Evolutionary conservation across 371 early-diverging fungal species (phyloP).

Genomic region (Mucor plumbeus): DNA sequence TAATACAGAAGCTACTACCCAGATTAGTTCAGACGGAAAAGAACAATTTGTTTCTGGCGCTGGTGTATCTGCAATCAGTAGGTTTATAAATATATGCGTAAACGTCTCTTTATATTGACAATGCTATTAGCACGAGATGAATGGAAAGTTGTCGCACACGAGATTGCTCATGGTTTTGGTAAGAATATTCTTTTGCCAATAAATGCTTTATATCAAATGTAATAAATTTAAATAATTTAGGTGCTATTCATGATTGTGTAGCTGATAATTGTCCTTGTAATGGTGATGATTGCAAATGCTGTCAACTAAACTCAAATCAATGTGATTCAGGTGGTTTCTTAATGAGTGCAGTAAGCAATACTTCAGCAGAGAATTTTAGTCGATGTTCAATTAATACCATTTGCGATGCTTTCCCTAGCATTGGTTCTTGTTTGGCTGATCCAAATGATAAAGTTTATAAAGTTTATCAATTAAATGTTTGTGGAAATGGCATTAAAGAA

Average conservation of each 20-base stretch:
- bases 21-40: conserved; percentile 45
- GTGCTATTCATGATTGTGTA: conserved; percentile 76
- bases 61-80: conserved; percentile 83
- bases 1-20: conserved; percentile 47
- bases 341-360: conserved; percentile 87
- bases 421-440: conserved; percentile 65
- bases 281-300: conserved; percentile 65
- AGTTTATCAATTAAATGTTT: conserved; percentile 59
- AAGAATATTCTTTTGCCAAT: conserved; percentile 6
- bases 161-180: conserved; percentile 91
- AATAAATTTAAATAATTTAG: conserved; percentile 25
- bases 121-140: conserved; percentile 68
- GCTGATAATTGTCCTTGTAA: conserved; percentile 61
- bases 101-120: background rate
- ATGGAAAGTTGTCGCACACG: conserved; percentile 97
- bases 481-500: conserved; percentile 95
- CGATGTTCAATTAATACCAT: conserved; percentile 80
- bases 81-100: background rate
- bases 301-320: conserved; percentile 60
- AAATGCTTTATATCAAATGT: too few species aligned
- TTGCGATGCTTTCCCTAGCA: conserved; percentile 58
- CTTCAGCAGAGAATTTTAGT: conserved; percentile 71
- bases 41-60: conserved; percentile 77
- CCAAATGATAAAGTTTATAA: conserved; percentile 50
- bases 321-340: conserved; percentile 85